Base-by-base conservation (phyloP, 768 basidiomycete species). In the Mycena rebaudengoi region DNA sequence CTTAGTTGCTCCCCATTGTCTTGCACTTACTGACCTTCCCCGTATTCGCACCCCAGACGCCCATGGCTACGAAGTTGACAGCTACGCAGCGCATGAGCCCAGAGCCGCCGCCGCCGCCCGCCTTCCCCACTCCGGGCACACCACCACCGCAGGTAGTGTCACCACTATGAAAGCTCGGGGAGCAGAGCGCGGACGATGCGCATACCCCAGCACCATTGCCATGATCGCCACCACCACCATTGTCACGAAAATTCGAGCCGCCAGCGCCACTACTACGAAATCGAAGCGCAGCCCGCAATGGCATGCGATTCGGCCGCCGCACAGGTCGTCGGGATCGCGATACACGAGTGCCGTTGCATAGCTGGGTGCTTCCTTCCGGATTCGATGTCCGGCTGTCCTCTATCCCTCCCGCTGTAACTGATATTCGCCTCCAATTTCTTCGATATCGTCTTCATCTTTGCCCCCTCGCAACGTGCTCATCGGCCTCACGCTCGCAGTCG, bases 301-400 rank as follows among this genome's bases (percentile, higher is more conserved):
- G 20, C 48, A 43, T 21, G 37, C 41, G 83, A 87, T 28, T 48
- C 46, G n/a, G 76, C 85, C 3, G 55, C 79, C 8, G 88, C 93
- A 2, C 95, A 96, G 73, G 75, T 95, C 33, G 82, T 98, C 48
- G 95, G 95, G 16, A 84, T 99, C 44, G 93, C 86, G 30, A 95
- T 98, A 62, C 81, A 98, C 51, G 97, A 99, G 73, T 96, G 97
- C 70, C 97, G 97, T 70, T 10, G n/a, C n/a, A n/a, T n/a, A n/a
- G n/a, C n/a, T n/a, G n/a, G n/a, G 94, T 98, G 35, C 76, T 94
- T 8, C 76, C 98, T 32, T 95, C 96, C 72, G 92, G 90, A 88
- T 86, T 53, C 48, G 70, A 14, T 29, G n/a, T 37, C 32, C 37
- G 33, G 12, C 35, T 30, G 16, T 50, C 20, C 23, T 26, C 28